Evolutionary conservation across 306 rosid species (phyloP).

Genomic region (Betula pendula): DNA sequence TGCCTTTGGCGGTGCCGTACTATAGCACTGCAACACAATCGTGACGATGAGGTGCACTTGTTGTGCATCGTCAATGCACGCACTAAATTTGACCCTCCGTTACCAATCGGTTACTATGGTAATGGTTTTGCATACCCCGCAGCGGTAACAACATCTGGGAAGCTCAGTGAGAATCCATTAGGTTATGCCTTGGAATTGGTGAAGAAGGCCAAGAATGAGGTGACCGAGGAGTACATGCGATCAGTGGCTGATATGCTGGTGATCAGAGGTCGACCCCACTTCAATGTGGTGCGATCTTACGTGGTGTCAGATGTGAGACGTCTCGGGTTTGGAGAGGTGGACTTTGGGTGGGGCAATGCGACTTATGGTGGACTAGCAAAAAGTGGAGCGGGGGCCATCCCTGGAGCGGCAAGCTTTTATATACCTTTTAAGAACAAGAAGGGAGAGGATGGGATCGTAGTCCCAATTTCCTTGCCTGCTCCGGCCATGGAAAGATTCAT

Average conservation of each 20-base stretch:
- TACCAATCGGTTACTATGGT: constrained; percentile 60
- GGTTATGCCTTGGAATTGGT: constrained; percentile 56
- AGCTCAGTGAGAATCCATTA: constrained; percentile 40
- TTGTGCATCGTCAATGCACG: constrained; percentile 46
- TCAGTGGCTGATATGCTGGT: constrained; percentile 62
- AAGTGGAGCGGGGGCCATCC: constrained; percentile 47
- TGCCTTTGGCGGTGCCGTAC: constrained; percentile 65
- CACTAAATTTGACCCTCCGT: constrained; percentile 41
- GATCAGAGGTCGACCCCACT: constrained; percentile 36
- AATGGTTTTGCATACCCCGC: constrained; percentile 43
- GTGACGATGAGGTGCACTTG: constrained; percentile 45
- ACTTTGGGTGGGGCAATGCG: constrained; percentile 65
- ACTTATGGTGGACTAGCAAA: constrained; percentile 52
- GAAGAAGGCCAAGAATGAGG: constrained; percentile 43
- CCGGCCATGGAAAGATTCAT: constrained; percentile 49
- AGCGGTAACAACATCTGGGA: constrained; percentile 47
- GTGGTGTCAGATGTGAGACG: constrained; percentile 55
- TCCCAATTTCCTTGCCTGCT: constrained; percentile 47
- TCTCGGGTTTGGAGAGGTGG: constrained; percentile 45
- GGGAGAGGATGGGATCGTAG: constrained; percentile 48
- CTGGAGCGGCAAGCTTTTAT: constrained; percentile 47
- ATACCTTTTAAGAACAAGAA: constrained; percentile 29
- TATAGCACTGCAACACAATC: constrained; percentile 28
- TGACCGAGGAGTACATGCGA: constrained; percentile 53
- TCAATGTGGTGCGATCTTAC: constrained; percentile 37